phyloP scores from a whole-genome alignment of 108 stramenopile species.

The Cyclotella atomus region DNA sequence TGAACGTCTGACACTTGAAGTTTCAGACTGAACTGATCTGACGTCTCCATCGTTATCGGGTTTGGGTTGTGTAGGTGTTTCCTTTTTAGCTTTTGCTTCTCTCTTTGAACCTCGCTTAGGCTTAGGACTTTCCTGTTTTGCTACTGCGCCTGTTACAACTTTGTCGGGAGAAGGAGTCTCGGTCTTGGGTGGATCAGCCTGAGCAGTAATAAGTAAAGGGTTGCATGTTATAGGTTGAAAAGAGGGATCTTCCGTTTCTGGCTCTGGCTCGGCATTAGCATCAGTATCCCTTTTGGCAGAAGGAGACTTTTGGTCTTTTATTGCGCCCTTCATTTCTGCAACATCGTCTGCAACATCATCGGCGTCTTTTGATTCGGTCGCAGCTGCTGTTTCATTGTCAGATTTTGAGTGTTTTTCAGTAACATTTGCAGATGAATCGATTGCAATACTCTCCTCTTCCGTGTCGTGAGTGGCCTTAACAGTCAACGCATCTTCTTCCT shows the following conservation, averaged over 20 bases:
- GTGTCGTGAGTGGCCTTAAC: neutral
- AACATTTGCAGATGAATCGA: neutral
- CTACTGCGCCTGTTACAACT: too few species aligned
- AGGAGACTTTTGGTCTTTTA: neutral
- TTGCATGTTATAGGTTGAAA: too few species aligned
- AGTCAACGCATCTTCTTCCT: constrained; percentile 12
- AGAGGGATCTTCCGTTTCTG: too few species aligned
- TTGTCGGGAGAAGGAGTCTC: too few species aligned
- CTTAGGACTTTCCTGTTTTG: too few species aligned
- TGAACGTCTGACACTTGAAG: constrained; percentile 8
- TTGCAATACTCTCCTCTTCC: neutral
- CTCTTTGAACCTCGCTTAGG: neutral
- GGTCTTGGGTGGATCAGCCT: too few species aligned
- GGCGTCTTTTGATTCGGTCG: neutral
- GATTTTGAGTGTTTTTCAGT: neutral
- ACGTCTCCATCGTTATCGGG: constrained; percentile 9
- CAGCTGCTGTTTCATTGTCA: neutral
- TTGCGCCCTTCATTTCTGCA: neutral
- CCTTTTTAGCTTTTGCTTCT: neutral
- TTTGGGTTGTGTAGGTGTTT: neutral
- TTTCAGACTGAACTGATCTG: constrained; percentile 12
- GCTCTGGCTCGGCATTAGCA: neutral
- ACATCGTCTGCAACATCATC: neutral
- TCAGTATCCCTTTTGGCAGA: neutral
- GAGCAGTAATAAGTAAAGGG: too few species aligned